Evolutionary conservation across 192 early-diverging fungal genomes (phyloP).

Genomic region (Neocallimastix lanati): DNA sequence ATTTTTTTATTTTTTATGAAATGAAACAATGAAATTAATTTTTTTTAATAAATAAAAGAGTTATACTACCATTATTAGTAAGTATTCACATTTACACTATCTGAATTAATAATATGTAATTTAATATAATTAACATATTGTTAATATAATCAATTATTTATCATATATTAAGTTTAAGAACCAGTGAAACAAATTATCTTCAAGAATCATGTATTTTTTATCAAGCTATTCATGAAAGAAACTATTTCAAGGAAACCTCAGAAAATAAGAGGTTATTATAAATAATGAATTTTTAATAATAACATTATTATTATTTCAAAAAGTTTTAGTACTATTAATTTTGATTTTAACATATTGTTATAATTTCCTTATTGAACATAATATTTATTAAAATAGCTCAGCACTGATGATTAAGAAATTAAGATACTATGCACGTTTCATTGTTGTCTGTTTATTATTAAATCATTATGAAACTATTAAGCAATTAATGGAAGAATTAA

Average conservation of each 20-base stretch:
- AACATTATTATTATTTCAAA: too few species aligned
- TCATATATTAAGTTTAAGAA: conserved; percentile 72
- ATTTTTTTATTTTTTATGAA: too few species aligned
- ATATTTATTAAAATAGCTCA: conserved; percentile 29
- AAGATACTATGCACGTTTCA: conserved; percentile 93
- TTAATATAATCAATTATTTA: too few species aligned
- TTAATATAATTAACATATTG: too few species aligned
- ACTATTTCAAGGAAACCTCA: conserved; percentile 87
- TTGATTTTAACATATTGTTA: too few species aligned
- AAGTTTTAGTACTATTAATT: too few species aligned
- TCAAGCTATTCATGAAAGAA: conserved; percentile 81
- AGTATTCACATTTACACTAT: too few species aligned
- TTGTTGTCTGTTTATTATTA: conserved; percentile 76
- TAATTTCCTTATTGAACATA: too few species aligned
- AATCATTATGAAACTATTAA: conserved; percentile 66
- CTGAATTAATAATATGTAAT: too few species aligned
- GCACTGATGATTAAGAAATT: conserved; percentile 92
- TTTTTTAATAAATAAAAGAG: too few species aligned
- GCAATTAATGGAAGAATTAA: conserved; percentile 68
- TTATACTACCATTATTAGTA: conserved; percentile 29
- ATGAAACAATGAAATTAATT: too few species aligned
- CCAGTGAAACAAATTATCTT: conserved; percentile 91
- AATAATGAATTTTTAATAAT: too few species aligned
- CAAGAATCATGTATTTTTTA: conserved; percentile 90
- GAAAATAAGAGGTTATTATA: conserved; percentile 68